Evolutionary conservation across 495 filamentous ascomycete genomes (phyloP), one percentile per base, ranked within the genome.

Genomic region (Neurospora terricola): DNA sequence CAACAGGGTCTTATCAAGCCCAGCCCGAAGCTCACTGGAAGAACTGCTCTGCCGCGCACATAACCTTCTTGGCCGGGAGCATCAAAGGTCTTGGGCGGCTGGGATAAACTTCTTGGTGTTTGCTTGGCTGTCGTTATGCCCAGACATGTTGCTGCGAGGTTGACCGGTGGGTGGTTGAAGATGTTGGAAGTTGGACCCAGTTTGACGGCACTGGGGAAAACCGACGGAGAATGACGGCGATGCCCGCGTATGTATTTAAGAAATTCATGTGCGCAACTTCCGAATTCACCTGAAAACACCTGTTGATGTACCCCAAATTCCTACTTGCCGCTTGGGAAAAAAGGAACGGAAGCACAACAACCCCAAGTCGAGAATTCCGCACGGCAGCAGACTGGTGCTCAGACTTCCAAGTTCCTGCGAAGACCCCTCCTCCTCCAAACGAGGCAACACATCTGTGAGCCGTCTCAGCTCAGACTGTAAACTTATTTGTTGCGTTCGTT

Each of bases 101-200:
- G 70, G 79, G 74, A 79, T 78, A 72, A 42, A 75, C 70, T 71
- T 80, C 76, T 79, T 80, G 76, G 79, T 72, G 37, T 72, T 69
- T 48, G 73, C 78, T 80, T 80, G 77, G 79, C 76, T 72, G 40
- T 66, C 54, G 54, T 66, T 30, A 66, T 66, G 54, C 54, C 54
- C 54, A 66, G 54, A 66, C 54, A 66, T 34, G 30, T 66, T 34
- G 27, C 54, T 66, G 54, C 54, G 54, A 66, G 54, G 12, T 62
- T 62, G 54, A 34, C 27, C 12, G 54, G 23, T 62, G 27, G 72
- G 75, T 74, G 75, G 42, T 72, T 70, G 66, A 69, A 69, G 18
- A 74, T 72, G 69, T 21, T 27, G 10, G 38, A 38, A 72, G 38
- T 40, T 54, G 54, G 54, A 10, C 54, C 54, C 54, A 62, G 54